Conservation (phyloP, 495 filamentous ascomycete genomes). For the Annulohypoxylon stygium region DNA sequence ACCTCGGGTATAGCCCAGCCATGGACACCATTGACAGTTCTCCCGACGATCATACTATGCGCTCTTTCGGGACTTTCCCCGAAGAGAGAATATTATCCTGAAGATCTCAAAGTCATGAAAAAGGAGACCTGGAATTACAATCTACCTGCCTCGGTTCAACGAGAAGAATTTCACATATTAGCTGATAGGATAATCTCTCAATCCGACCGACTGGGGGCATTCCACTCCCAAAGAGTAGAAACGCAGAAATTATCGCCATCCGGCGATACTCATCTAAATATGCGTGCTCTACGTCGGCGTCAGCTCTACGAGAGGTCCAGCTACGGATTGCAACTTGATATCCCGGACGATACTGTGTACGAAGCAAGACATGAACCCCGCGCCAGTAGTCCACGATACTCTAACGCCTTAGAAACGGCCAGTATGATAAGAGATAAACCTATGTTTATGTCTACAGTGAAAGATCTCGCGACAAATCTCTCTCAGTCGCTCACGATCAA, state of each 20-base stretch:
- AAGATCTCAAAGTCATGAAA: slow-evolving; percentile 63
- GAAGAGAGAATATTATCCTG: slow-evolving; percentile 67
- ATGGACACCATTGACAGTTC: slow-evolving; percentile 52
- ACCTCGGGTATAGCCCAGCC: slow-evolving; percentile 61
- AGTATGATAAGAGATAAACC: slow-evolving; percentile 49
- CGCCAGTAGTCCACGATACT: slow-evolving; percentile 31
- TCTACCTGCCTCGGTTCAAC: slow-evolving; percentile 64
- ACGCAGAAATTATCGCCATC: slow-evolving; percentile 3
- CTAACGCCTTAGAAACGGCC: slow-evolving; percentile 50
- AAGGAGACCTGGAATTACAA: slow-evolving; percentile 59
- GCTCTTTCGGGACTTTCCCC: slow-evolving; percentile 66
- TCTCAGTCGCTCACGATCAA: slow-evolving; percentile 50
- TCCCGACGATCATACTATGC: neutral
- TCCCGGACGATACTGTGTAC: slow-evolving; percentile 32
- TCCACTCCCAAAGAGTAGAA: slow-evolving; percentile 40
- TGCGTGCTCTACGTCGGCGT: slow-evolving; percentile 55
- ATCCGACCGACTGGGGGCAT: slow-evolving; percentile 52
- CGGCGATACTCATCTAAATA: slow-evolving; percentile 45
- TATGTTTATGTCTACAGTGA: slow-evolving; percentile 44
- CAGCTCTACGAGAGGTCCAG: slow-evolving; percentile 54
- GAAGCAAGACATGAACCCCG: slow-evolving; percentile 37
- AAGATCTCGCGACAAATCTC: slow-evolving; percentile 48
- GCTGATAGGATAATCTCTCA: slow-evolving; percentile 58
- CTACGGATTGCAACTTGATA: slow-evolving; percentile 15
- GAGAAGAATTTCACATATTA: slow-evolving; percentile 59